Base-by-base conservation (phyloP, 768 basidiomycete species). In the Coprinopsis cinerea region DNA sequence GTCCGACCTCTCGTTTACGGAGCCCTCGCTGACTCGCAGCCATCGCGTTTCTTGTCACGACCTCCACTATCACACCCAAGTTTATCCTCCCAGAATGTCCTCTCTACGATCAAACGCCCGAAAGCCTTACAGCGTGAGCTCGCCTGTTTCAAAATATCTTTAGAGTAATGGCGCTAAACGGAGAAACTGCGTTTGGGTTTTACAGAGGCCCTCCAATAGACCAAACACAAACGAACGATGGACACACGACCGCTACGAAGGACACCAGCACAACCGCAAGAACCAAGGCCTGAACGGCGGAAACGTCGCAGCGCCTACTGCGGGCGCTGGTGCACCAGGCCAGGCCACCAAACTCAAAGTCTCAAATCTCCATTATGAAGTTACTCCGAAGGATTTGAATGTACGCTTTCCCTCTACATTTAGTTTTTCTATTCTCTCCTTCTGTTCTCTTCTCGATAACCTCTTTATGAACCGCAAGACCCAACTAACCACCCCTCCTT, bases 361-460 rank as follows among this genome's bases (percentile, higher is more conserved):
- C 57, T 82, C 88, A 59, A 92, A 92, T 64, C 60, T 96, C 56
- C 93, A 96, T 70, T 96, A 95, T 57, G 92, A 95, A 59, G 80
- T 96, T 36, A 88, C 85, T 48, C 79, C 87, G 61, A 85, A 85
- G 74, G 92, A 95, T 70, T 75, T 95, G 43, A 85, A 76, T 69
- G 93, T 95, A 57, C 62, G 89, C 69, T 17, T 23, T 24, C 22
- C 25, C 17, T 13, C n/a, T 20, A 25, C 14, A 15, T 18, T 30
- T 48, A 35, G 24, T 32, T 46, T 32, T 23, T 44, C 26, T 18
- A 51, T 23, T 47, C 36, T 25, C 15, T 17, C 40, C 30, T 24
- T 36, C 41, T 25, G 14, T 23, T 30, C 20, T 15, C 18, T 10
- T 18, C 9, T 7, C 30, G 30, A 7, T 32, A 32, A 7, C 15